These are phyloP conservation scores for Wallacemonas sp. DNA, from an alignment of 208 protist species.

Conservation along the genomic window DNA sequence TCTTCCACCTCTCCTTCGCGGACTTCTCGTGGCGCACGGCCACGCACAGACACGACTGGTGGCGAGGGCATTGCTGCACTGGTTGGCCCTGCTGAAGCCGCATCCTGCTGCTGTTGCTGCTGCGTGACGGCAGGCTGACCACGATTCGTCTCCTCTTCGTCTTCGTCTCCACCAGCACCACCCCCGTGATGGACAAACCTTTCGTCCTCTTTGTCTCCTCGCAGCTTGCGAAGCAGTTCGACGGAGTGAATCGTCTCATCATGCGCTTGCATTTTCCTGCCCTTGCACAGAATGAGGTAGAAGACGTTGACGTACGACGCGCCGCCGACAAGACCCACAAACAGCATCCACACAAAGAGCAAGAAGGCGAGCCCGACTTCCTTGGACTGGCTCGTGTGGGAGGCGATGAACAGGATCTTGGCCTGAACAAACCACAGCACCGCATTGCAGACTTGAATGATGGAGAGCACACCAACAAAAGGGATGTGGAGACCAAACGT, in stretches of 20 bases:
- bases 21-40: neutral
- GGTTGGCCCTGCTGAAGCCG: too few relatives aligned
- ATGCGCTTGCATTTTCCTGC: slow-evolving; percentile 27
- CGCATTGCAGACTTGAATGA: slow-evolving; percentile 87
- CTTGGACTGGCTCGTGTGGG: slow-evolving; percentile 22
- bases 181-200: too few relatives aligned
- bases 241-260: slow-evolving; percentile 25
- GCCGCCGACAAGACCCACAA: slow-evolving; percentile 87
- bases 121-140: too few relatives aligned
- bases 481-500: slow-evolving; percentile 74
- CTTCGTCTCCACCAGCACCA: neutral
- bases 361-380: slow-evolving; percentile 65
- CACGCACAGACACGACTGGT: neutral
- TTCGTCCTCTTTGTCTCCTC: neutral
- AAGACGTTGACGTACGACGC: slow-evolving; percentile 93
- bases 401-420: slow-evolving; percentile 61
- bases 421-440: slow-evolving; percentile 86
- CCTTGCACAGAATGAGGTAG: slow-evolving; percentile 74
- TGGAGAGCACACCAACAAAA: slow-evolving; percentile 76
- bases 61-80: too few relatives aligned
- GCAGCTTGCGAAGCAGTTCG: neutral
- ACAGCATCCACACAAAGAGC: slow-evolving; percentile 89
- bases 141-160: neutral
- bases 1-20: neutral
- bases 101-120: neutral